Evolutionary conservation across 768 basidiomycete genomes (phyloP), one percentile per base, ranked within the genome.

Genomic region (Cyclocybe aegerita): DNA sequence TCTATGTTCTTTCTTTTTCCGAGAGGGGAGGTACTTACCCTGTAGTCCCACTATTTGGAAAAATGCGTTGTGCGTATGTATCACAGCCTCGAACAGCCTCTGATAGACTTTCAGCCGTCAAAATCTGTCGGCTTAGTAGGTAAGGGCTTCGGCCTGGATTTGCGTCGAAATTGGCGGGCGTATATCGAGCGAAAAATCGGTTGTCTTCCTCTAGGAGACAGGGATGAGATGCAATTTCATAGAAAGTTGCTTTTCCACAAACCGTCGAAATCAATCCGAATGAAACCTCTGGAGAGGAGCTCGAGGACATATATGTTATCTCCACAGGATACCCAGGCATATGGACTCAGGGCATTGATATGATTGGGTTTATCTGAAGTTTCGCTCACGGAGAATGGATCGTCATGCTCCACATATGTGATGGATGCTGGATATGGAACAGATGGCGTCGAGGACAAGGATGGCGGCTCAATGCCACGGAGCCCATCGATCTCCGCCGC

Each of bases 261-360:
- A 45, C 68, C 64, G 45, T 61, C 71, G 43, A 68, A 77, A 50
- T 83, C 80, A 10, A 93, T 72, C 37, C 83, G 81, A 43, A 93
- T 70, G 58, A 78, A 75, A 1, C 91, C 90, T 53, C 77, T 79
- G 9, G 80, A 81, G n/a, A 90, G 65, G 54, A 85, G 84, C 60
- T 91, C 88, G 2, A 95, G 72, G 7, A 95, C 79, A 64, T 86
- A 89, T 11, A 81, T 65, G 33, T 83, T 77, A 3, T 74, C 71
- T 6, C 92, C 90, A 58, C 89, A 91, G 2, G 82, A 81, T 7
- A 96, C 86, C 93, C 93, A 93, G 4, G 88, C 81, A 56, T 80
- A 75, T 14, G 60, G 67, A 55, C 83, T 92, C 36, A 88, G 50
- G 16, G 64, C 65, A 14, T 67, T 54, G 12, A 89, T 71, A 56